Evolutionary conservation across 208 protist species (phyloP).

Genomic region (Herpetomonas samuelpessoai): DNA sequence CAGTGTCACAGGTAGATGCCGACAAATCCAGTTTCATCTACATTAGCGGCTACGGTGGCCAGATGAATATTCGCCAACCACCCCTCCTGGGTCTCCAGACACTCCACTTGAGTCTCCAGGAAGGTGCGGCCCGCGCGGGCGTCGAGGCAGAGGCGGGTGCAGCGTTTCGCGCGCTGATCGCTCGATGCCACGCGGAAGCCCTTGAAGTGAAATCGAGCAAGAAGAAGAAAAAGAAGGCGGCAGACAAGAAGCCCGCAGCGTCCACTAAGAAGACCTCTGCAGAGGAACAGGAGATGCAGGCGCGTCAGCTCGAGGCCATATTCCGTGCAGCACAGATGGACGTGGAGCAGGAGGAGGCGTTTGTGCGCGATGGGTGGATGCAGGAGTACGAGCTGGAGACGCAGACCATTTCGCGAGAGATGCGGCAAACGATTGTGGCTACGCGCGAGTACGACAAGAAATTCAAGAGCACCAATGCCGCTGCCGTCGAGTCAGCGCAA

Average conservation of each 20-base stretch:
- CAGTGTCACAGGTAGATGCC: conserved; percentile 52
- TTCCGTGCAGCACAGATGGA: conserved; percentile 38
- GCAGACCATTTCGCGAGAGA: conserved; percentile 51
- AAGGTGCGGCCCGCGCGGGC: conserved; percentile 43
- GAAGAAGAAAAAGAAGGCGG: conserved; percentile 49
- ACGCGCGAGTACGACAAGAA: conserved; percentile 65
- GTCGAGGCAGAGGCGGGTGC: conserved; percentile 40
- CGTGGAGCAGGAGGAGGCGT: conserved; percentile 59
- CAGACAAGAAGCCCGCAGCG: conserved; percentile 23
- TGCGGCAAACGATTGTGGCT: conserved; percentile 45
- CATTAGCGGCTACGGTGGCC: conserved; percentile 83
- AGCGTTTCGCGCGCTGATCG: conserved; percentile 29
- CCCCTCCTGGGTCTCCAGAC: conserved; percentile 49
- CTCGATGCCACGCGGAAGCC: conserved; percentile 29
- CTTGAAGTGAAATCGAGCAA: conserved; percentile 33
- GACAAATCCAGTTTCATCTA: conserved; percentile 76
- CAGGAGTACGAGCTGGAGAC: conserved; percentile 66
- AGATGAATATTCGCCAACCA: conserved; percentile 65
- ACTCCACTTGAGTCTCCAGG: conserved; percentile 59
- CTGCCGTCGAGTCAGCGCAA: too few relatives aligned
- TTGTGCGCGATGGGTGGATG: conserved; percentile 24
- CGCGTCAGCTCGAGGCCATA: conserved; percentile 47
- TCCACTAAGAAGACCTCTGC: conserved; percentile 42
- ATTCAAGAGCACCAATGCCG: conserved; percentile 30
- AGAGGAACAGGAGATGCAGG: conserved; percentile 53